Conservation (phyloP, 768 basidiomycete species). For the Termitomyces sp. region DNA sequence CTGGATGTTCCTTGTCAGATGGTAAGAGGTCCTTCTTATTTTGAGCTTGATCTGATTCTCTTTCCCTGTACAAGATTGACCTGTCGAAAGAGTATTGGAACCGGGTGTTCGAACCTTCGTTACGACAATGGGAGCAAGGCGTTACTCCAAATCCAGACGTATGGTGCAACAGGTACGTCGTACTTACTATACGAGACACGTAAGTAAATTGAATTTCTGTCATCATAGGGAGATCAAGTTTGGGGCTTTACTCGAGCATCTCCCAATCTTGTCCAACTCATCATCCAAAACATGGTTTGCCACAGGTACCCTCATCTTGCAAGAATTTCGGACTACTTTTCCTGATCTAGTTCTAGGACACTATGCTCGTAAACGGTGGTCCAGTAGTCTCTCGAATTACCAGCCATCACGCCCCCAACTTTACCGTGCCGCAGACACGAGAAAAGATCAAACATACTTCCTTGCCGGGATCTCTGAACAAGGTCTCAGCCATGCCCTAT, state of each 20-base stretch:
- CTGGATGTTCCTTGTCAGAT: conserved; percentile 72
- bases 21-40: conserved; percentile 36
- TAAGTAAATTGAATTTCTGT: background rate
- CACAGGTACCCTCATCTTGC: conserved; percentile 48
- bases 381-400: conserved; percentile 3
- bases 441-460: conserved; percentile 93
- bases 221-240: conserved; percentile 35
- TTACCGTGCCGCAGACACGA: conserved; percentile 48
- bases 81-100: conserved; percentile 91
- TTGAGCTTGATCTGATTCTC: conserved; percentile 1
- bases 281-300: conserved; percentile 61
- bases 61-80: conserved; percentile 59
- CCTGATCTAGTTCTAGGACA: conserved; percentile 53
- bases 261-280: conserved; percentile 31
- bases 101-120: conserved; percentile 83
- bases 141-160: conserved; percentile 92
- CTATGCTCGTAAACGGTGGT: conserved; percentile 74
- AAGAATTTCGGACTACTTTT: background rate
- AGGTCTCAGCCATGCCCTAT: background rate
- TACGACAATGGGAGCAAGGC: conserved; percentile 75
- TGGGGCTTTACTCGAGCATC: conserved; percentile 68
- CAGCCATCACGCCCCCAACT: conserved; percentile 41
- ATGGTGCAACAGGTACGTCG: conserved; percentile 74
- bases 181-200: background rate
- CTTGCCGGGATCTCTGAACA: background rate